Base-by-base conservation (phyloP, 345 rosid genomes). In the Raphanus raphanistrum region DNA sequence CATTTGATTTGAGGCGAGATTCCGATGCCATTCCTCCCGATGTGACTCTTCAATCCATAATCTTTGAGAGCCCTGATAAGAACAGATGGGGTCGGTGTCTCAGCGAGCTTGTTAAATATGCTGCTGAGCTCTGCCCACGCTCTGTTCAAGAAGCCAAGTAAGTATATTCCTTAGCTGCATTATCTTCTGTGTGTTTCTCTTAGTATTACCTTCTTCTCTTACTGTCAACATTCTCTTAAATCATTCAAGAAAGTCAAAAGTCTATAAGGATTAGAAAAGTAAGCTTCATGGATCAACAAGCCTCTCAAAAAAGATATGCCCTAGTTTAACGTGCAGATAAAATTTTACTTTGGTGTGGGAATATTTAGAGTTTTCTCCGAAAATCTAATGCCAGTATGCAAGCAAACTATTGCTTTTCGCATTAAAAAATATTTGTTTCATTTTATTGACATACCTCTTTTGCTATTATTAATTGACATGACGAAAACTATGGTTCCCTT, bases 51-150 rank as follows among this genome's bases (percentile, higher is more conserved):
- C 99, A 92, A 65, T 92, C 97, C 78, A 88, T 95, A 77, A 91
- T 95, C 74, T 91, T 90, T 78, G 99, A 95, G 80, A 88, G 96
- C 84, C 98, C 97, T 75, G 99, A 95, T 83, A 95, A 95, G 85
- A 95, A 88, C 82, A 88, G 94, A 77, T 95, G 98, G 97, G 98
- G 96, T 67, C 87, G 97, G 29, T 95, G 98, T 82, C 94, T 95
- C 57, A 92, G 98, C 67, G 97, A 95, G 77, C 96, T 95, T 64
- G 88, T 95, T 75, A 92, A 89, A 84, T 90, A 88, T 84, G 93
- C 96, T 76, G 97, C 97, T 69, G 99, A 91, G 82, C 91, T 95
- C 72, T 95, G 99, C 86, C 94, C 98, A 78, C 87, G 82, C 83
- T 90, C 99, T 57, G 97, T 95, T 82, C 98, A 87, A 80, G 93